These are phyloP conservation scores for Amauroascus niger DNA, from an alignment of 2,329 filamentous ascomycete species.

Conservation along the genomic window DNA sequence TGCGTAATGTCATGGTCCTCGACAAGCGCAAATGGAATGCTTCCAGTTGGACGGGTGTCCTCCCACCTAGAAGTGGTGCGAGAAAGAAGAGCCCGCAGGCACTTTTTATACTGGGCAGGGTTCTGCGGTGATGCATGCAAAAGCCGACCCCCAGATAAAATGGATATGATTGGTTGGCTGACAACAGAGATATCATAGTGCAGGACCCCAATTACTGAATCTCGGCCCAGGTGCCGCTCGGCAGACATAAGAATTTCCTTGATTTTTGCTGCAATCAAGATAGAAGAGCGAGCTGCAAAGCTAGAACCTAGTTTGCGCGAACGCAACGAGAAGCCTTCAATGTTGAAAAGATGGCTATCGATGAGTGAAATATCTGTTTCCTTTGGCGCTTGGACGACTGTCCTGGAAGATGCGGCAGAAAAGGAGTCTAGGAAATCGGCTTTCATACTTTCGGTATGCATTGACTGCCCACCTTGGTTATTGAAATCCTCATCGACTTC, in stretches of 20 bases:
- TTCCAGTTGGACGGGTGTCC: not conserved
- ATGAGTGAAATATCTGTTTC: not conserved
- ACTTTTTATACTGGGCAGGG: not conserved
- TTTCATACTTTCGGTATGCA: constrained; percentile 18
- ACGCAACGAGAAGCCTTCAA: not conserved
- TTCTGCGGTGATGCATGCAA: not conserved
- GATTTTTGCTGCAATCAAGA: constrained; percentile 1
- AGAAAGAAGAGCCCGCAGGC: not conserved
- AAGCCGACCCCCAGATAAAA: not conserved
- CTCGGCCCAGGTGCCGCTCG: not conserved
- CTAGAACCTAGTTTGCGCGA: constrained; percentile 11
- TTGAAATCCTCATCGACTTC: constrained; percentile 9
- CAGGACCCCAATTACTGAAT: not conserved
- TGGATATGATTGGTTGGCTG: constrained; percentile 4
- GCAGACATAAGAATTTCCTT: constrained; percentile 6
- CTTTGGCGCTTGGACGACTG: not conserved
- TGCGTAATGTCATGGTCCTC: not conserved
- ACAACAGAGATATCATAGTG: constrained; percentile 1
- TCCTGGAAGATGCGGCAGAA: constrained; percentile 4
- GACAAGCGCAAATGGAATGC: not conserved
- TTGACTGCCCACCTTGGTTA: constrained; percentile 7
- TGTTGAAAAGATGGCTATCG: constrained; percentile 1
- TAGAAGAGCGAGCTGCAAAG: constrained; percentile 3
- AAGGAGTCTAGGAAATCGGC: constrained; percentile 11
- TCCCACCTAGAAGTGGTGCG: not conserved